These are phyloP conservation scores for Bipolaris victoriae DNA, from an alignment of 2,329 filamentous ascomycete genomes.

Conservation along the genomic window DNA sequence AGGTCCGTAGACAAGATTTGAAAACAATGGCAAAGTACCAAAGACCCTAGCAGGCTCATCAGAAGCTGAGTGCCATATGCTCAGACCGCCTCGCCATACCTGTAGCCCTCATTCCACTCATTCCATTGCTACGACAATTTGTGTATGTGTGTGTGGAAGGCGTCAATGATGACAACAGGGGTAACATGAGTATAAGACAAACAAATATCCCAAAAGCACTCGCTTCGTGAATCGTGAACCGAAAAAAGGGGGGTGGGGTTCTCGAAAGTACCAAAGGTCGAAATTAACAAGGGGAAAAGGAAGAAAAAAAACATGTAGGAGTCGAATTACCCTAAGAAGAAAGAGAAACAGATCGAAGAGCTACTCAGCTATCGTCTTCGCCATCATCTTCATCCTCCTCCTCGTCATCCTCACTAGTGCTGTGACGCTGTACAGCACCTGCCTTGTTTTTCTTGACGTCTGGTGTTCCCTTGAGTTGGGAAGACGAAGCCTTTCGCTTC, in stretches of 20 bases:
- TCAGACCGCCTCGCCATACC: conserved; percentile 29
- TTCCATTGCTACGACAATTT: conserved; percentile 44
- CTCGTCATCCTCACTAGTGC: conserved; percentile 60
- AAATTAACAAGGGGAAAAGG: conserved; percentile 15
- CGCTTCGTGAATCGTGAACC: conserved; percentile 49
- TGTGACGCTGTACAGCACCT: conserved; percentile 45
- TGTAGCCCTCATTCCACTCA: conserved; percentile 28
- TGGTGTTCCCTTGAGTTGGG: conserved; percentile 41
- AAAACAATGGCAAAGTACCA: conserved; percentile 14
- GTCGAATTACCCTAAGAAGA: conserved; percentile 16
- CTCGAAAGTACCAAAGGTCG: conserved; percentile 27
- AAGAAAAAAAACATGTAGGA: conserved; percentile 20
- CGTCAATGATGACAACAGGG: conserved; percentile 34
- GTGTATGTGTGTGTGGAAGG: conserved; percentile 26
- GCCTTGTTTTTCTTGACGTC: conserved; percentile 59
- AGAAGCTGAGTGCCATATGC: conserved; percentile 22
- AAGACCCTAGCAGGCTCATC: conserved; percentile 2
- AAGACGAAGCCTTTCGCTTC: conserved; percentile 43
- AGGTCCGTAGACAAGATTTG: conserved; percentile 11
- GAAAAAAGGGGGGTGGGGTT: conserved; percentile 18
- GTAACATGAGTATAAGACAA: conserved; percentile 41
- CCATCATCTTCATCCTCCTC: conserved; percentile 59
- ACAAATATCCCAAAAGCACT: conserved; percentile 40
- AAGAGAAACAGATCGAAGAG: not conserved
- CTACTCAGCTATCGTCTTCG: conserved; percentile 52